Conservation (phyloP, 257 asterid genomes). For the Solanum sitiens region DNA sequence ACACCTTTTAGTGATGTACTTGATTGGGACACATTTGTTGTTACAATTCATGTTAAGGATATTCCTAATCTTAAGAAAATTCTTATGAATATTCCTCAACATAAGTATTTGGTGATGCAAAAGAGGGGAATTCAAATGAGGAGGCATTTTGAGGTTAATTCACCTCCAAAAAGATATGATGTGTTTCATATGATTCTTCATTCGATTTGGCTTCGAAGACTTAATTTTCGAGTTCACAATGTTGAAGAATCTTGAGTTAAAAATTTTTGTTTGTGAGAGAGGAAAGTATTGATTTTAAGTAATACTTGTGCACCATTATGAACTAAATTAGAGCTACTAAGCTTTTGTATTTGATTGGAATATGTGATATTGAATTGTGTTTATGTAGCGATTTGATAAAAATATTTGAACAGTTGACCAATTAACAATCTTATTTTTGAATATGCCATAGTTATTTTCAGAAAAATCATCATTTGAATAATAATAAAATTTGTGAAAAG, state of each 20-base stretch:
- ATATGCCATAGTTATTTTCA: not conserved
- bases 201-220: conserved; percentile 42
- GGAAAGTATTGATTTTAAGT: not conserved
- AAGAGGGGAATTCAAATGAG: conserved; percentile 29
- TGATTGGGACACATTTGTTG: conserved; percentile 62
- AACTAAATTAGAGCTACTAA: not conserved
- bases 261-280: not conserved
- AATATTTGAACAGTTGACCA: not conserved
- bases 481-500: not conserved
- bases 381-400: rapidly evolving
- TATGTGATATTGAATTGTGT: not conserved
- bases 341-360: not conserved
- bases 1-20: conserved; percentile 70
- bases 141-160: conserved; percentile 34
- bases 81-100: conserved; percentile 25
- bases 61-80: conserved; percentile 55
- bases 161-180: conserved; percentile 30
- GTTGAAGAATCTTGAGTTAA: not conserved
- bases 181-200: conserved; percentile 50
- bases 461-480: not conserved
- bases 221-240: conserved; percentile 11
- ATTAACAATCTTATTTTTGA: not conserved
- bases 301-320: not conserved
- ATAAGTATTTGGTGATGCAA: conserved; percentile 41
- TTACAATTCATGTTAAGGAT: conserved; percentile 40